Conservation (phyloP, 495 filamentous ascomycete genomes). For the Talaromyces nanjingensis region DNA sequence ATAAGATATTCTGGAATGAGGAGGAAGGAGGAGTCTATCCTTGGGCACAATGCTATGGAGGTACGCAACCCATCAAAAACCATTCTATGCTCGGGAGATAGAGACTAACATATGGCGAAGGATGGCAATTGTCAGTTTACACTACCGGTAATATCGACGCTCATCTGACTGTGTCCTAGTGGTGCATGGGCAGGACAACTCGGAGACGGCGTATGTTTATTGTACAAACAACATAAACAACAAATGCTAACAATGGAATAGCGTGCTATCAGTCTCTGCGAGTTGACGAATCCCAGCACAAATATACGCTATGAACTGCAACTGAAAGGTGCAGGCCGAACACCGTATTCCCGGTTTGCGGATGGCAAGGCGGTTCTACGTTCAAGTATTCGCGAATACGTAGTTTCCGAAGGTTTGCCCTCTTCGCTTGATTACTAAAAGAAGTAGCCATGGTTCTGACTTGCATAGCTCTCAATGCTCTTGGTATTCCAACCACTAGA, state of each 20-base stretch:
- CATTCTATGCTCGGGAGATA: neutral
- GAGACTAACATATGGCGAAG: slow-evolving; percentile 21
- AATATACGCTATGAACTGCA: slow-evolving; percentile 77
- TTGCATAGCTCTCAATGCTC: slow-evolving; percentile 57
- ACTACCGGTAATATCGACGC: neutral
- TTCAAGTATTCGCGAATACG: slow-evolving; percentile 85
- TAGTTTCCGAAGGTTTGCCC: slow-evolving; percentile 70
- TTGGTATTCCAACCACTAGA: slow-evolving; percentile 78
- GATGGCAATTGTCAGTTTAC: slow-evolving; percentile 46
- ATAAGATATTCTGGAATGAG: slow-evolving; percentile 56
- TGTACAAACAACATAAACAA: neutral
- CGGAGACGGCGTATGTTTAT: slow-evolving; percentile 63
- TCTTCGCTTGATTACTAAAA: neutral
- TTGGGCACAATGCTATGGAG: slow-evolving; percentile 97
- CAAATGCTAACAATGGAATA: slow-evolving; percentile 11
- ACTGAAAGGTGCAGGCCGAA: slow-evolving; percentile 86
- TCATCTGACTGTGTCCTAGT: slow-evolving; percentile 18
- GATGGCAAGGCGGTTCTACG: slow-evolving; percentile 92
- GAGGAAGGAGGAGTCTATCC: slow-evolving; percentile 73
- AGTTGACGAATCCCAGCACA: slow-evolving; percentile 71
- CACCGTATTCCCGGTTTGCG: slow-evolving; percentile 94
- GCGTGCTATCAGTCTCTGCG: slow-evolving; percentile 88
- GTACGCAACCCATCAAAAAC: slow-evolving; percentile 25
- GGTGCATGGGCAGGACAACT: slow-evolving; percentile 93
- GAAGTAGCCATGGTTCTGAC: neutral